Evolutionary conservation across 306 rosid species (phyloP).

Genomic region (Sicyos edulis): DNA sequence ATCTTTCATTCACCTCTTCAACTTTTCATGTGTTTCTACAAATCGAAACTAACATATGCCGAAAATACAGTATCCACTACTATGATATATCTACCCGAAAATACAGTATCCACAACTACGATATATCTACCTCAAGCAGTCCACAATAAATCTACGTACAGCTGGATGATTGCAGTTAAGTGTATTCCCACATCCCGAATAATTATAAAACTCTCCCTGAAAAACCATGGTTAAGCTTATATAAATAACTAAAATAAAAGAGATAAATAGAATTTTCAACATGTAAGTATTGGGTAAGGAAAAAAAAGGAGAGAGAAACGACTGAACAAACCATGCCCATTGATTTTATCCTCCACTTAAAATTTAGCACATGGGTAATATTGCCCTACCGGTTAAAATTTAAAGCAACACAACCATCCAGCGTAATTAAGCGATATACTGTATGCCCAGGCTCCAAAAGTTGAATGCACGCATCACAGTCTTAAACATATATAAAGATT

Average conservation of each 20-base stretch:
- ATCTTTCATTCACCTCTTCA: conserved; percentile 3
- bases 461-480: background rate
- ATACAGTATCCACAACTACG: background rate
- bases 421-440: background rate
- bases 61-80: background rate
- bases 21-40: conserved; percentile 4
- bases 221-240: conserved; percentile 2
- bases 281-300: background rate
- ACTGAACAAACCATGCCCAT: background rate
- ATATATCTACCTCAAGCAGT: conserved; percentile 69
- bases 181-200: conserved; percentile 97
- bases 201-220: conserved; percentile 96
- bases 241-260: conserved; percentile 12
- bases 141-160: conserved; percentile 78
- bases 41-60: background rate
- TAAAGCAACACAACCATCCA: conserved; percentile 11
- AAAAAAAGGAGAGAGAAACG: background rate
- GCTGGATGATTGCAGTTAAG: conserved; percentile 94
- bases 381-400: background rate
- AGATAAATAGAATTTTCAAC: background rate
- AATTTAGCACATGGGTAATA: background rate
- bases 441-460: background rate
- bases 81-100: conserved; percentile 36
- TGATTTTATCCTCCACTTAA: background rate
- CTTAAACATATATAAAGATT: conserved; percentile 8